These are phyloP conservation scores for Gastrolobium villosum DNA, from an alignment of 306 rosid genomes.

Conservation along the genomic window DNA sequence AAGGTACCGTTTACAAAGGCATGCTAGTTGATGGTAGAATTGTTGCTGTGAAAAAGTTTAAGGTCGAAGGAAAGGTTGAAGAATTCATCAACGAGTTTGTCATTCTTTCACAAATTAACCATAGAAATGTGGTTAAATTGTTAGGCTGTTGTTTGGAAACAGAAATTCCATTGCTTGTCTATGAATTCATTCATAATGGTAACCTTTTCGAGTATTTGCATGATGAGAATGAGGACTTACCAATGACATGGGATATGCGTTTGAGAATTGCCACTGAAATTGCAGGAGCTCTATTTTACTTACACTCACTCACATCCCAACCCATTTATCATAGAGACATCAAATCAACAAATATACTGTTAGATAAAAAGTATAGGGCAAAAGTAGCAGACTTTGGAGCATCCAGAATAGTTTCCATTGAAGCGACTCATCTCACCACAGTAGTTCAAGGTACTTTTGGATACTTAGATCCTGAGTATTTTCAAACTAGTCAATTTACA, in stretches of 20 bases:
- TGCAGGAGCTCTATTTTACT: constrained; percentile 49
- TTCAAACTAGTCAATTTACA: constrained; percentile 46
- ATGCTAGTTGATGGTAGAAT: constrained; percentile 50
- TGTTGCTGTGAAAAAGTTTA: constrained; percentile 51
- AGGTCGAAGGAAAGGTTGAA: constrained; percentile 45
- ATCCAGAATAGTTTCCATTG: constrained; percentile 45
- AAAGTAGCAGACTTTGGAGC: constrained; percentile 56
- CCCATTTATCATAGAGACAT: constrained; percentile 53
- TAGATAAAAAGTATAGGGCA: constrained; percentile 48
- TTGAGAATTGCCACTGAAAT: constrained; percentile 50
- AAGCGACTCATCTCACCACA: constrained; percentile 52
- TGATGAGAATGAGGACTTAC: constrained; percentile 34
- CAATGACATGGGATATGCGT: constrained; percentile 53
- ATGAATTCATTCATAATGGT: constrained; percentile 56
- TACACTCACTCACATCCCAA: constrained; percentile 52
- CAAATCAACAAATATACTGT: constrained; percentile 53
- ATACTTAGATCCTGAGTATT: constrained; percentile 53
- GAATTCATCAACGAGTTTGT: constrained; percentile 53
- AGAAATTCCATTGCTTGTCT: constrained; percentile 47
- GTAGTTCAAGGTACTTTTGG: constrained; percentile 51
- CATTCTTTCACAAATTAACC: constrained; percentile 54
- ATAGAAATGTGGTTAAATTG: constrained; percentile 53
- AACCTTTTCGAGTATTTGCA: constrained; percentile 43
- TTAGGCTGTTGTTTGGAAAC: constrained; percentile 55
- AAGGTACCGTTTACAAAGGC: constrained; percentile 59